Base-by-base conservation (phyloP, 306 rosid species). In the Vachellia pachyceras region DNA sequence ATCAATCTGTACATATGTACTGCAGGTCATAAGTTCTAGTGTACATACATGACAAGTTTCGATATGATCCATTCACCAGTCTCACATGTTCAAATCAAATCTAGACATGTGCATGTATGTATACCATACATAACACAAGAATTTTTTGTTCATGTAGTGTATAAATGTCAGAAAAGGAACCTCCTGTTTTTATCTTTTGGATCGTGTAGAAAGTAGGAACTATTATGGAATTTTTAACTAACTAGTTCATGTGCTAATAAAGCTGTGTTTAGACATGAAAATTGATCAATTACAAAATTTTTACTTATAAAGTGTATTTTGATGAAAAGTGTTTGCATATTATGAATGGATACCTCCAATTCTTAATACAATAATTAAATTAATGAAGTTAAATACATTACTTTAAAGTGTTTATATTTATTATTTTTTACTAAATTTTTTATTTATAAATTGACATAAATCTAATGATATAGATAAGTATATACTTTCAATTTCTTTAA, bases 1-100 rank as follows among this genome's bases (percentile, higher is more conserved):
- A 14, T 76, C 45, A 39, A 70, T 12, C 3, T 76, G 86, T 84
- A 82, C 60, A 79, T 82, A 46, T 79, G 73, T 73, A 58, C 20
- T 72, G 60, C 80, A 46, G 42, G n/a, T 47, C 41, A 58, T 71
- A 40, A 67, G 37, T 17, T 15, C 29, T 67, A 39, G 49, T 68
- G 73, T 40, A 68, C 29, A 68, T 68, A 41, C 35, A 17, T 39
- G 72, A 22, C 29, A 41, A 68, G 35, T 12, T 40, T 10, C 36
- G 22, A 40, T 10, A 10, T 68, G 17, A 68, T 68, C 35, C n/a
- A 3, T 68, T 8, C 36, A 1, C 6, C 35, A n/a, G 50, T 68
- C 73, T 2, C 45, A 10, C 47, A 36, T 15, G 3, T 67, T 39
- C 25, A n/a, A 37, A 37, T 39, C 14, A 67, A 7, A 67, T 67